These are phyloP conservation scores for Quercus gilva DNA, from an alignment of 306 rosid species.

Conservation along the genomic window DNA sequence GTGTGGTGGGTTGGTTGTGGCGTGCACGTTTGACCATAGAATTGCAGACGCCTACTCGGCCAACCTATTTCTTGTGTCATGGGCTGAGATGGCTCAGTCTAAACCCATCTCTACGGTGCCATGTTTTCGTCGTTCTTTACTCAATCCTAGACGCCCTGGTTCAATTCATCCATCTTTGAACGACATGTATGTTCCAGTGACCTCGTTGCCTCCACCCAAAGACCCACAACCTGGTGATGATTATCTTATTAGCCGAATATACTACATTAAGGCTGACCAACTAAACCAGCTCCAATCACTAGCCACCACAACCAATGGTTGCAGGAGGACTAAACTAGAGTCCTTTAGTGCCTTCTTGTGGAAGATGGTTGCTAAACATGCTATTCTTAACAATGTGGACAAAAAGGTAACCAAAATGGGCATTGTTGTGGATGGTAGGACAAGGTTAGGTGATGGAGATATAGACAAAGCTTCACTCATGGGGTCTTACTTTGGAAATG, in stretches of 20 bases:
- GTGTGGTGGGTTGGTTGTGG: conserved; percentile 75
- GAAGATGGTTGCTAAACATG: conserved; percentile 57
- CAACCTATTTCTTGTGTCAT: conserved; percentile 69
- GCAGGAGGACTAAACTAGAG: conserved; percentile 48
- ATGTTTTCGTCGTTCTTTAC: conserved; percentile 39
- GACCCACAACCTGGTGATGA: conserved; percentile 1
- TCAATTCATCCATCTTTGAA: conserved; percentile 35
- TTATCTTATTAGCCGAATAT: conserved; percentile 53
- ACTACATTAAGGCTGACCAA: conserved; percentile 35
- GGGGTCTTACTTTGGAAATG: conserved; percentile 61
- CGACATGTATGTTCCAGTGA: conserved; percentile 48
- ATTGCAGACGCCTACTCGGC: conserved; percentile 73
- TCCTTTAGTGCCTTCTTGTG: conserved; percentile 69
- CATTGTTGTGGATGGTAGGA: conserved; percentile 72
- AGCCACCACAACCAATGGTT: background rate
- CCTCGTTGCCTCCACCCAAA: conserved; percentile 32
- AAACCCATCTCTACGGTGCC: conserved; percentile 33
- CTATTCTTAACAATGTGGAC: background rate
- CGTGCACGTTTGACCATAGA: conserved; percentile 83
- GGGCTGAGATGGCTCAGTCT: conserved; percentile 60
- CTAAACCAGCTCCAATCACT: conserved; percentile 46
- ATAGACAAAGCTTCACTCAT: conserved; percentile 5
- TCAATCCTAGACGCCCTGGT: conserved; percentile 34
- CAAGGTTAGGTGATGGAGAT: conserved; percentile 20
- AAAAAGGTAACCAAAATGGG: conserved; percentile 52